Evolutionary conservation across 2,329 filamentous ascomycete genomes (phyloP), one percentile per base, ranked within the genome.

Genomic region (Fusarium solani-melongenae): DNA sequence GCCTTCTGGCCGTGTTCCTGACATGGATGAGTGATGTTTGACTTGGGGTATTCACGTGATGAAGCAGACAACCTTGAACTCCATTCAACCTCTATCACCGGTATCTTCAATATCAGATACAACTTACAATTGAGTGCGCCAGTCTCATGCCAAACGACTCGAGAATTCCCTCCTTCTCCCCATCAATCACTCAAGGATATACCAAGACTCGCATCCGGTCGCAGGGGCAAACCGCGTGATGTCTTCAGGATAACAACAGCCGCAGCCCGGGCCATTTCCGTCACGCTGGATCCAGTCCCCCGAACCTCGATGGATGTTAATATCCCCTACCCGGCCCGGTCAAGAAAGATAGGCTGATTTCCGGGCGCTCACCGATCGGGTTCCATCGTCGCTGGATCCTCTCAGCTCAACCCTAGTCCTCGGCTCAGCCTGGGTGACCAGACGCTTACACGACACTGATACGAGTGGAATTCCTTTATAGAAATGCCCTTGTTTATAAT

Each of bases 221-320:
- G 10, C 44, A 72, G 69, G 66, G 66, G 46, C 27, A 31, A 66
- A 65, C 60, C 61, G 65, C 57, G 61, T 72, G 69, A 66, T 69
- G 6, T 61, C 38, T 20, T 27, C 31, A 22, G 51, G 12, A 22
- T 22, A 60, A 15, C n/a, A 46, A 51, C 3, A 46, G 64, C 64
- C 49, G 6, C 53, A 60, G 27, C 33, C 61, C 38, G 33, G 36
- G 27, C 27, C 49, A 66, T 55, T 51, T 62, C 29, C 49, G 62
- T 44, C 57, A 51, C 51, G 22, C 33, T 65, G 29, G n/a, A 49
- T 27, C 44, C 44, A 41, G 11, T 49, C 51, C 38, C 51, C 69
- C 70, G 61, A 70, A 41, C 58, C 49, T 72, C 53, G 24, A 61
- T 39, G 62, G 34, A 69, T 39, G 62, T 44, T 10, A 46, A 46